These are phyloP conservation scores for Apiospora kogelbergensis DNA, from an alignment of 2,329 filamentous ascomycete species.

Conservation along the genomic window DNA sequence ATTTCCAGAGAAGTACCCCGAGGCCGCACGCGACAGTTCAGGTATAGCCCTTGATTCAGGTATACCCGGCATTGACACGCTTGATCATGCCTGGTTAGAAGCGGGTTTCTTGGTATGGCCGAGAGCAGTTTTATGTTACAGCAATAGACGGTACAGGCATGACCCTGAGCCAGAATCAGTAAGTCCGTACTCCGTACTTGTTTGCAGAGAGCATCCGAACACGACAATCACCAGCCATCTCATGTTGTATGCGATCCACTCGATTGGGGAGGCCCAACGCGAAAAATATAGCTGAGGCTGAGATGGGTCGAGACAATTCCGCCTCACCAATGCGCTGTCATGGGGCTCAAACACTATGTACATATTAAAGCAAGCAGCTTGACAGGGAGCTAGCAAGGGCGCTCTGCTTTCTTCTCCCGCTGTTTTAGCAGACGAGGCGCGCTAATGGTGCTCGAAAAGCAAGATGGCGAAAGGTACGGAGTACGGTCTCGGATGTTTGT, in stretches of 20 bases:
- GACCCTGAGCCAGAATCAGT: not conserved
- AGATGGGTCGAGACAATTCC: slow-evolving; percentile 1
- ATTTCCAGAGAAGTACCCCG: not conserved
- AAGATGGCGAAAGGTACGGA: not conserved
- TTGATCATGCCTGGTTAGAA: slow-evolving; percentile 5
- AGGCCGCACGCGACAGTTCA: not conserved
- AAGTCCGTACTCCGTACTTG: not conserved
- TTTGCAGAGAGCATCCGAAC: not conserved
- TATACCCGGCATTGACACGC: slow-evolving; percentile 3
- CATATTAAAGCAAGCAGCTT: slow-evolving; percentile 1
- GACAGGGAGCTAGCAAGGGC: slow-evolving; percentile 1
- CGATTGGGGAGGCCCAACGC: not conserved
- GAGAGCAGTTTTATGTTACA: not conserved
- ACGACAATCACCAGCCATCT: slow-evolving; percentile 1
- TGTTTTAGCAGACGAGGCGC: not conserved
- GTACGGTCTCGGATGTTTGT: not conserved
- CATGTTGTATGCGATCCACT: not conserved
- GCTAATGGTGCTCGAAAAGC: not conserved
- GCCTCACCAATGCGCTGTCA: slow-evolving; percentile 1
- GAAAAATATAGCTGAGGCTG: slow-evolving; percentile 5
- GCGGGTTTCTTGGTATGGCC: slow-evolving; percentile 3
- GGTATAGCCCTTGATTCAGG: not conserved
- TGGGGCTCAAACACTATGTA: slow-evolving; percentile 4
- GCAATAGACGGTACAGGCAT: not conserved
- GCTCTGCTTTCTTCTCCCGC: slow-evolving; percentile 2